Evolutionary conservation across 768 basidiomycete genomes (phyloP).

Genomic region (Trametes maxima): DNA sequence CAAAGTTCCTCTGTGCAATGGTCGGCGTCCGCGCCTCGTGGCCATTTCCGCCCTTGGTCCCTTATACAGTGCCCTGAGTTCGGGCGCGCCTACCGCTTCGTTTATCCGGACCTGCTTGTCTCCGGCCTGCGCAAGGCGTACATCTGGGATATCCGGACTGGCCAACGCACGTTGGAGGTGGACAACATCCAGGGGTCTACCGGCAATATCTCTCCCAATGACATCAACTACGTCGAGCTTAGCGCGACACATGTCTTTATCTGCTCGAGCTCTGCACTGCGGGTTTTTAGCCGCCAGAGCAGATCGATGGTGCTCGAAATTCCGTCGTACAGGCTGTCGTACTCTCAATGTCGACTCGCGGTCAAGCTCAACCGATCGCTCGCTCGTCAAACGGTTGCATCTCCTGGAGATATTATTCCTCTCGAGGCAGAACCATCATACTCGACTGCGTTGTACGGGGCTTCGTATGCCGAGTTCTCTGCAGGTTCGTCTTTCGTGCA

Average conservation of each 20-base stretch:
- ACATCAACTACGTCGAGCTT: slow-evolving; percentile 68
- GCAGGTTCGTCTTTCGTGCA: neutral
- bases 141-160: slow-evolving; percentile 64
- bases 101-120: slow-evolving; percentile 65
- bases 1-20: slow-evolving; percentile 23
- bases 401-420: neutral
- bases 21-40: slow-evolving; percentile 33
- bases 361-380: neutral
- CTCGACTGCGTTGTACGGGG: slow-evolving; percentile 11
- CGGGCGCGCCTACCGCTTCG: slow-evolving; percentile 61
- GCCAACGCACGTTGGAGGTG: slow-evolving; percentile 51
- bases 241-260: slow-evolving; percentile 59
- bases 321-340: slow-evolving; percentile 4
- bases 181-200: slow-evolving; percentile 37
- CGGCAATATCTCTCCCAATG: slow-evolving; percentile 32
- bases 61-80: slow-evolving; percentile 50
- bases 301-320: slow-evolving; percentile 47
- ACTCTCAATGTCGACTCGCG: slow-evolving; percentile 10
- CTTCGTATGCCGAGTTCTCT: slow-evolving; percentile 20
- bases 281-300: slow-evolving; percentile 54
- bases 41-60: slow-evolving; percentile 67
- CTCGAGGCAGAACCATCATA: slow-evolving; percentile 10
- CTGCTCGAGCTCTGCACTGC: slow-evolving; percentile 49
- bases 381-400: neutral
- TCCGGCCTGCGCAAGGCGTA: slow-evolving; percentile 48